Evolutionary conservation across 306 rosid species (phyloP).

Genomic region (Corylus avellana): DNA sequence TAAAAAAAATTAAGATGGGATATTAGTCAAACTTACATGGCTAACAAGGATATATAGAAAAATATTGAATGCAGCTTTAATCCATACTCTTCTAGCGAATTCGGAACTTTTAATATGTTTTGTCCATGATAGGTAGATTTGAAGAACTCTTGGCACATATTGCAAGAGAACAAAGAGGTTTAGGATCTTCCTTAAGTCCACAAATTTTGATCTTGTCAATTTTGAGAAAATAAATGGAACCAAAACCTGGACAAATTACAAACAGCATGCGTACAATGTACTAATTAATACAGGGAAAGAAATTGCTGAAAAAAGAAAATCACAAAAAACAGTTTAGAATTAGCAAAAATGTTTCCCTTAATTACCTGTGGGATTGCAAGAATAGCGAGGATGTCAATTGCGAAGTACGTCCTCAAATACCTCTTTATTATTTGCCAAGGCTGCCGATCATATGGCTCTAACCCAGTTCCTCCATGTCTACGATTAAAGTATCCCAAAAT

Average conservation of each 20-base stretch:
- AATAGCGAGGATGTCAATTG: conserved; percentile 24
- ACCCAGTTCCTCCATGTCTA: neutral
- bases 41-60: conserved; percentile 91
- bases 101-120: conserved; percentile 83
- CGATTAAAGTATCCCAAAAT: conserved; percentile 49
- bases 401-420: neutral
- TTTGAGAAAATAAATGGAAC: conserved; percentile 58
- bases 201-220: conserved; percentile 46
- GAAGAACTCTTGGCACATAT: conserved; percentile 73
- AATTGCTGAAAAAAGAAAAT: too few relatives aligned
- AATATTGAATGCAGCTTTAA: conserved; percentile 92
- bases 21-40: conserved; percentile 64
- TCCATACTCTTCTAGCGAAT: conserved; percentile 76
- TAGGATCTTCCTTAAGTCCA: conserved; percentile 67
- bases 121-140: conserved; percentile 75
- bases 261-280: too few relatives aligned
- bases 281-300: too few relatives aligned
- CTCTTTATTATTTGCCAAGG: neutral
- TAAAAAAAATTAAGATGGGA: neutral
- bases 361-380: conserved; percentile 94
- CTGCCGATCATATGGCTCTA: neutral
- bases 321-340: neutral
- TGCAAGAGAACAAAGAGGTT: conserved; percentile 67
- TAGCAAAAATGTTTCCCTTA: conserved; percentile 7
- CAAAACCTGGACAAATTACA: conserved; percentile 46